phyloP scores from a whole-genome alignment of 2,329 filamentous ascomycete genomes.

The Setomelanomma holmii region DNA sequence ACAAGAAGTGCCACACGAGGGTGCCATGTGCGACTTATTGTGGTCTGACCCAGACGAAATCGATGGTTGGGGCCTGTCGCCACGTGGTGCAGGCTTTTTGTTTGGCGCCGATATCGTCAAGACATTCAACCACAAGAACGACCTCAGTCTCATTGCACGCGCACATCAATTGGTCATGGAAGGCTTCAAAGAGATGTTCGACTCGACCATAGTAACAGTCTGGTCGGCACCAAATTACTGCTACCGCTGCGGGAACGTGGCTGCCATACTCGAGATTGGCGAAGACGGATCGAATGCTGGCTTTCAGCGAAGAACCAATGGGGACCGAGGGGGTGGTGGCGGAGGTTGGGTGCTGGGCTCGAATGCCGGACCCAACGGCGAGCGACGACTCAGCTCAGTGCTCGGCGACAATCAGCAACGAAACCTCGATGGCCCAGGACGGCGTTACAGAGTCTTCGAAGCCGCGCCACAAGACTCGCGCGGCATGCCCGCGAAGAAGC shows the following conservation, averaged over 20 bases:
- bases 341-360: conserved; percentile 46
- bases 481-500: conserved; percentile 99
- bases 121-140: conserved; percentile 91
- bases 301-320: conserved; percentile 65
- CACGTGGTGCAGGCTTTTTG: conserved; percentile 91
- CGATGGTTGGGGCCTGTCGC: conserved; percentile 93
- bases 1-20: conserved; percentile 97
- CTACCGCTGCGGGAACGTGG: conserved; percentile 9
- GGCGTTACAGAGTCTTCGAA: conserved; percentile 93
- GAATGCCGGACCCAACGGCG: conserved; percentile 44
- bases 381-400: conserved; percentile 44
- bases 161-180: conserved; percentile 99
- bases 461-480: conserved; percentile 94
- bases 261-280: conserved; percentile 58
- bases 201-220: conserved; percentile 91
- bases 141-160: conserved; percentile 87
- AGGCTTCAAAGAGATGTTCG: conserved; percentile 98
- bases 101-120: conserved; percentile 97
- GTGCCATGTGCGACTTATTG: conserved; percentile 96
- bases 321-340: conserved; percentile 63
- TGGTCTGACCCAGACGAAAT: conserved; percentile 99
- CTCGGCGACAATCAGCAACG: conserved; percentile 52
- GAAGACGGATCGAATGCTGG: conserved; percentile 73
- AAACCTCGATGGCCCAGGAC: conserved; percentile 72
- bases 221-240: conserved; percentile 50